Evolutionary conservation across 192 early-diverging fungal genomes (phyloP), one percentile per base, ranked within the genome.

Genomic region (Linnemannia elongata): DNA sequence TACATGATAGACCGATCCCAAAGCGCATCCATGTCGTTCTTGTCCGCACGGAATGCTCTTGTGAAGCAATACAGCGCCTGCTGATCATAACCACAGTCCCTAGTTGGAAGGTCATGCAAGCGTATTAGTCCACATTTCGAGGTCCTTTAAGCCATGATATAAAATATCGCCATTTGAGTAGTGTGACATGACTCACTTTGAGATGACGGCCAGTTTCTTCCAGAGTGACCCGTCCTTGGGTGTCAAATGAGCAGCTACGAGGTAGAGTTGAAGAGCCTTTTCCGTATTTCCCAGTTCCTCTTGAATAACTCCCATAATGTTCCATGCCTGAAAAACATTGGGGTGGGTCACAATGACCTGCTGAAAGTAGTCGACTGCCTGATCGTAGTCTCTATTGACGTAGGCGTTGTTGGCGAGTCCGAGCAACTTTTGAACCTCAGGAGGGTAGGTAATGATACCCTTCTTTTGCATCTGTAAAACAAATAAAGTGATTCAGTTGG

Each of bases 211-310:
- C 47, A 98, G 90, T 54, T 94, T 93, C 74, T 96, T 96, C 98
- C 98, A 99, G 39, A 96, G 78, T 24, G 89, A 82, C 0, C 77
- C 88, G 81, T 98, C 95, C 60, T 93, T 93, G 27, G 93, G 91
- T 9, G 92, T 91, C 83, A 99, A 79, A 82, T 98, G 97, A 2
- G 97, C 98, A 6, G 97, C 97, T n/a, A 99, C 94, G 72, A 97
- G 92, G 72, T 95, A 93, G 12, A 97, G 79, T 78, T 96, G 93
- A 52, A 96, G 79, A 0, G 96, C 94, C 75, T 95, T 96, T n/a
- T 88, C 88, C 18, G 81, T 77, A 74, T 95, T 92, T 10, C 97
- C 96, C 42, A 96, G 77, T 75, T 98, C 96, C 75, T 98, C 96
- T 77, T 98, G 96, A 42, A 98, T 94, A 74, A 97, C 89, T 69